Evolutionary conservation across 1,284 basidiomycete genomes (phyloP), one percentile per base, ranked within the genome.

Genomic region (Ceratobasidium sp.): DNA sequence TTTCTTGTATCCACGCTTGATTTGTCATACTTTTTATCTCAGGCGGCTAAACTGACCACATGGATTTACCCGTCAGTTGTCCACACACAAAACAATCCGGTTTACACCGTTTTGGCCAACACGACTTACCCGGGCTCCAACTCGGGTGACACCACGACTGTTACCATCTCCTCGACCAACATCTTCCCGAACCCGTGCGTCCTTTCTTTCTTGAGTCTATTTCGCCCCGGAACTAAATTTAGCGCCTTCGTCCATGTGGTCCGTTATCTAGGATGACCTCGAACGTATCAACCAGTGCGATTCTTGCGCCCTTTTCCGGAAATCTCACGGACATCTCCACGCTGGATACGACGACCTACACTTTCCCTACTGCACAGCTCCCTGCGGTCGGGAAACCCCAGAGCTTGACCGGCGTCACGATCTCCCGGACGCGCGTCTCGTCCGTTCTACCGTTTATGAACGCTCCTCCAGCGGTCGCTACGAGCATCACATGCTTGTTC

Each of bases 31-130:
- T 13, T 23, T 44, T 10, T 51, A 18, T n/a, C 61, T 64, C 26
- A 23, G 26, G 51, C 28, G 23, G 26, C 26, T 15, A 28, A 23
- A 28, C 68, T 70, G 40, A 70, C 53, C 44, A 7, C 13, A 53
- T 51, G 15, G 56, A 70, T 26, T 33, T 33, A 13, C 20, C 23
- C 23, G 28, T 49, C 61, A 76, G 72, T 76, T n/a, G 42, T 76
- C 46, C 72, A 76, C 51, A 76, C 72, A 23, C 72, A 76, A 55
- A 76, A 76, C 61, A 76, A 76, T 46, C 72, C 72, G 39, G 72
- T 76, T n/a, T 76, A 76, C 42, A 64, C 72, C 23, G 46, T 76
- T 4, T 20, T 76, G 15, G 60, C 61, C 4, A 76, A 76, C 61
- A 66, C 60, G 61, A 76, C 72, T 42, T 76, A 76, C 49, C 28